Conservation (phyloP, 331 rosid genomes). For the Malus hybrid region DNA sequence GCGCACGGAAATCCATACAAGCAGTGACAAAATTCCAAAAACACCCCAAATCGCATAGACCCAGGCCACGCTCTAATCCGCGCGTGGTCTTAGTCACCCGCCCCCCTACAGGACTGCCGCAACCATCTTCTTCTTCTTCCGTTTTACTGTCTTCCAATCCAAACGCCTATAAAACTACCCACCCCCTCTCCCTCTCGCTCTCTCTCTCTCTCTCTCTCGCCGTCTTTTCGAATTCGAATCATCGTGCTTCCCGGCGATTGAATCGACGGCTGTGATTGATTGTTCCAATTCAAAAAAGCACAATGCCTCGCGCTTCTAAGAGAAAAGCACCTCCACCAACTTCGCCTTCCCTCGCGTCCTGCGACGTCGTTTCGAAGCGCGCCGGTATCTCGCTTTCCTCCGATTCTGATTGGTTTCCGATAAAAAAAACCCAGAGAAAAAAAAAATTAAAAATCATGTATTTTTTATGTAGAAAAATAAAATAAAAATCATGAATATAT, state of each 20-base stretch:
- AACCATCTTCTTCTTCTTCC: neutral
- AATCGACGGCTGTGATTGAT: neutral
- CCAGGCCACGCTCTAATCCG: neutral
- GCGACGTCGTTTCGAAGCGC: conserved; percentile 31
- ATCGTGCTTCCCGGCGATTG: neutral
- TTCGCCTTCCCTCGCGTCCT: conserved; percentile 18
- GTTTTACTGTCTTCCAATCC: neutral
- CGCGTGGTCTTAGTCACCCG: conserved; percentile 1
- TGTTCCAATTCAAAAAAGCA: neutral
- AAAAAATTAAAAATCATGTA: neutral
- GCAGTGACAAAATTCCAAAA: neutral
- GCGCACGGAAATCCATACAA: neutral
- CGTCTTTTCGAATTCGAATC: neutral
- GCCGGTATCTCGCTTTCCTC: conserved; percentile 26
- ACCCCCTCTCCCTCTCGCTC: neutral
- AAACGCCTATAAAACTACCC: neutral
- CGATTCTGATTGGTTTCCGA: conserved; percentile 17
- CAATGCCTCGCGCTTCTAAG: conserved; percentile 56
- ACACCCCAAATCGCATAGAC: neutral
- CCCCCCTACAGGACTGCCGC: neutral
- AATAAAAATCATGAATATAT: neutral
- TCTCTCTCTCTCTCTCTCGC: neutral
- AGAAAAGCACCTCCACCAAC: conserved; percentile 38
- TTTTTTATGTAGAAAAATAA: neutral
- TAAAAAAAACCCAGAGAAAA: neutral